Conservation (phyloP, 352 stramenopile species). For the Globisporangium solare region DNA sequence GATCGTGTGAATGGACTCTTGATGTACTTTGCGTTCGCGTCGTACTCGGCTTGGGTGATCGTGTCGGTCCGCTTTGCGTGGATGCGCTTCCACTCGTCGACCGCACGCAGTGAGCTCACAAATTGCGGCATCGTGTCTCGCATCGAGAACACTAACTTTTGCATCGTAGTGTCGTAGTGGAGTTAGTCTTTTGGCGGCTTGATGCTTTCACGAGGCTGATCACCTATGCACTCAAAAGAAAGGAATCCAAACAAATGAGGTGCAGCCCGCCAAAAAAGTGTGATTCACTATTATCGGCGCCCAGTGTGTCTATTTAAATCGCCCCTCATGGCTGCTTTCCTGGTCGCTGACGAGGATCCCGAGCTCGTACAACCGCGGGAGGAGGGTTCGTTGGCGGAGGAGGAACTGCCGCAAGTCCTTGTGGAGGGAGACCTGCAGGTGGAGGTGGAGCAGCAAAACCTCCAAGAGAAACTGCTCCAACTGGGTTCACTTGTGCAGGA, state of each 20-base stretch:
- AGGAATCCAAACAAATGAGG: too few relatives aligned
- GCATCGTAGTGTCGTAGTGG: conserved; percentile 9
- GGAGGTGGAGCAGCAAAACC: neutral
- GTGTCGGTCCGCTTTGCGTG: conserved; percentile 50
- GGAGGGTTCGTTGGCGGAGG: conserved; percentile 2
- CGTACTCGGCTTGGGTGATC: conserved; percentile 53
- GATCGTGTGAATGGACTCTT: conserved; percentile 71
- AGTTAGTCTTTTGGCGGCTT: neutral
- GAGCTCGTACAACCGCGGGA: conserved; percentile 5
- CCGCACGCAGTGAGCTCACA: conserved; percentile 53
- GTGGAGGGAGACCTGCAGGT: neutral
- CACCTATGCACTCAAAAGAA: neutral
- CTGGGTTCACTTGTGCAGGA: neutral
- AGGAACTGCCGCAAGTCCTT: neutral
- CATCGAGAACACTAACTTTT: conserved; percentile 61
- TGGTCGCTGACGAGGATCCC: conserved; percentile 16
- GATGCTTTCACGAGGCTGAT: neutral
- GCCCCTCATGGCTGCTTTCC: conserved; percentile 9
- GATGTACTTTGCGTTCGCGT: conserved; percentile 68
- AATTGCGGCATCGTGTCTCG: conserved; percentile 80
- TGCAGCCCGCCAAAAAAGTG: too few relatives aligned
- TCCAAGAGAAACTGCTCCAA: neutral
- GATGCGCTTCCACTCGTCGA: conserved; percentile 71
- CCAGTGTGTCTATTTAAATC: too few relatives aligned
- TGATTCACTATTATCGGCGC: too few relatives aligned